Conservation (phyloP, 352 stramenopile species). For the Phytophthora gonapodyides region DNA sequence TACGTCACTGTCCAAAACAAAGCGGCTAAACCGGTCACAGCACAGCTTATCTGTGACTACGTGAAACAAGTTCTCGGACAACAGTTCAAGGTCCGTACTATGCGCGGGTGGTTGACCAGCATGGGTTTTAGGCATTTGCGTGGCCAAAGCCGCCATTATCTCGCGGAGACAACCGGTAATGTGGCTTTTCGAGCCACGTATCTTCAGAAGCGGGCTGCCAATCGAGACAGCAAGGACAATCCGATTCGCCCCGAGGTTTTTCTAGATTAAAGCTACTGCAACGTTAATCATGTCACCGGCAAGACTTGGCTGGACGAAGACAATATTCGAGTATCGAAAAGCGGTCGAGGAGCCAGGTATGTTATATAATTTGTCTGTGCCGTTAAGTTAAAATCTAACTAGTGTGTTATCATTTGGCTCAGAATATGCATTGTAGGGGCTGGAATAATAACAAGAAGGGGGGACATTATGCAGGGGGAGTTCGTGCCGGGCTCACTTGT, state of each 20-base stretch:
- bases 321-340: conserved; percentile 3
- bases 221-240: too few species aligned
- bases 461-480: not conserved
- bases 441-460: not conserved
- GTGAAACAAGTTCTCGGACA: not conserved
- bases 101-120: conserved; percentile 7
- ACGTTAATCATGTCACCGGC: conserved; percentile 20
- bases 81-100: not conserved
- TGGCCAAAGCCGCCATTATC: conserved; percentile 7
- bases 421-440: conserved; percentile 9
- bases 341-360: conserved; percentile 1
- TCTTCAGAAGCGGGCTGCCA: conserved; percentile 1
- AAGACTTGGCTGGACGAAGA: conserved; percentile 14
- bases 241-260: conserved; percentile 24
- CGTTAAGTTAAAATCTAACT: too few species aligned
- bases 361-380: too few species aligned
- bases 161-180: conserved; percentile 4
- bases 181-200: conserved; percentile 12
- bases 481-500: conserved; percentile 1
- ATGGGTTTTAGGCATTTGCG: conserved; percentile 15
- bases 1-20: conserved; percentile 7
- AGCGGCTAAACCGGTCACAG: conserved; percentile 6
- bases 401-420: too few species aligned
- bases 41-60: conserved; percentile 8
- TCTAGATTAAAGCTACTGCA: conserved; percentile 30